phyloP scores from a whole-genome alignment of 768 basidiomycete genomes.

The Calocera viscosa region DNA sequence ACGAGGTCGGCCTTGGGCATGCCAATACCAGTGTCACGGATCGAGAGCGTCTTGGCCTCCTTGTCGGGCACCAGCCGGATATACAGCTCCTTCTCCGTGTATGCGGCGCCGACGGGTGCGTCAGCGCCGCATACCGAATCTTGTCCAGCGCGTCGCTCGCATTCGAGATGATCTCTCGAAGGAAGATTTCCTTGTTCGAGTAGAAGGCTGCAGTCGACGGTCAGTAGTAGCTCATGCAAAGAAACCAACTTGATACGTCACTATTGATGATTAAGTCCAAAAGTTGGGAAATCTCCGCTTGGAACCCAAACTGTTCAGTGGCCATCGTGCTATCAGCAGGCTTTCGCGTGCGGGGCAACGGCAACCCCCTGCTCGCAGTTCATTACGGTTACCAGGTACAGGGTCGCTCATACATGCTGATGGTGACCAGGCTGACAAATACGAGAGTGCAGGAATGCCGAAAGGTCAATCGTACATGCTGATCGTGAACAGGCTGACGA shows the following conservation, averaged over 20 bases:
- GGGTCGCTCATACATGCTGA: no score
- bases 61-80: constrained; percentile 93
- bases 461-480: no score
- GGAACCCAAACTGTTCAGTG: constrained; percentile 81
- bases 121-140: constrained; percentile 92
- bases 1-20: constrained; percentile 99
- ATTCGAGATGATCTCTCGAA: constrained; percentile 96
- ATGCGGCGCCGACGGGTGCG: constrained; percentile 82
- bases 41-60: constrained; percentile 79
- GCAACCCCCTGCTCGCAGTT: no score
- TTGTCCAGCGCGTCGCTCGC: constrained; percentile 97
- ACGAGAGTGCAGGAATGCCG: no score
- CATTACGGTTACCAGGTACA: no score
- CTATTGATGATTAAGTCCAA: constrained; percentile 96
- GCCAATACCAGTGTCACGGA: constrained; percentile 94
- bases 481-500: no score
- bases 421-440: no score
- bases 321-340: constrained; percentile 21
- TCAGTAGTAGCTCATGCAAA: constrained; percentile 11
- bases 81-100: constrained; percentile 80
- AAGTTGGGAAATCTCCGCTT: constrained; percentile 98
- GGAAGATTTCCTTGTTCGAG: constrained; percentile 99
- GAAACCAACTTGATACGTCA: constrained; percentile 24
- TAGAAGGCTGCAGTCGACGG: constrained; percentile 61
- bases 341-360: not conserved